Evolutionary conservation across 2,329 filamentous ascomycete species (phyloP).

Genomic region (Colletotrichum filicis): DNA sequence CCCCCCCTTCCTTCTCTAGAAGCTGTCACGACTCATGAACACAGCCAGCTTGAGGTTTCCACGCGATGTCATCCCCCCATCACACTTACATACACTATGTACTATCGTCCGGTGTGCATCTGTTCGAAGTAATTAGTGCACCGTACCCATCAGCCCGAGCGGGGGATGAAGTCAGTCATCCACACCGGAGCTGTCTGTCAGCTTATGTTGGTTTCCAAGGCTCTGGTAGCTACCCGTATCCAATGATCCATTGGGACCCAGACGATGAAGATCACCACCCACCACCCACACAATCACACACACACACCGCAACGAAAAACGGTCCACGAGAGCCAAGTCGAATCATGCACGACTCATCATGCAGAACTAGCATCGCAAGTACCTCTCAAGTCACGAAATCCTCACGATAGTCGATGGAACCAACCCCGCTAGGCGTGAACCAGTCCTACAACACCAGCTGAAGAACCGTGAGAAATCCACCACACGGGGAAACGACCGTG

Average conservation of each 20-base stretch:
- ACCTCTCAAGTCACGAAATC: background rate
- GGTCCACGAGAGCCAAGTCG: background rate
- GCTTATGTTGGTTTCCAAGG: conserved; percentile 9
- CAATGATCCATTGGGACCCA: background rate
- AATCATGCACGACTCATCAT: background rate
- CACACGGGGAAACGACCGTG: background rate
- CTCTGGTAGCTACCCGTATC: background rate
- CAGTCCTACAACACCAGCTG: background rate
- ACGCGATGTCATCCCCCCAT: background rate
- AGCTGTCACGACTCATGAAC: conserved; percentile 21
- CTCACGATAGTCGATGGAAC: background rate
- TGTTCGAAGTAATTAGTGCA: background rate
- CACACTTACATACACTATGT: background rate
- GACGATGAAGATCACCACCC: background rate
- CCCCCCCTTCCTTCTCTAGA: background rate
- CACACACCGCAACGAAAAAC: background rate
- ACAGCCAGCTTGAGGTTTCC: background rate
- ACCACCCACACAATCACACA: background rate
- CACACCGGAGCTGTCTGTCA: background rate
- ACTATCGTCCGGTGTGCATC: background rate
- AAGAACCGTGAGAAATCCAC: background rate
- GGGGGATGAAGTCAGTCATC: conserved; percentile 26
- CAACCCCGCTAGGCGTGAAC: background rate
- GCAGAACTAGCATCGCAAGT: background rate
- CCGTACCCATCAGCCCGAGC: background rate